A percentile compares a stretch with the other conserved stretches of the same genome.
phyloP scores from a whole-genome alignment of 1,284 basidiomycete species.

The Agaricales sp. region DNA sequence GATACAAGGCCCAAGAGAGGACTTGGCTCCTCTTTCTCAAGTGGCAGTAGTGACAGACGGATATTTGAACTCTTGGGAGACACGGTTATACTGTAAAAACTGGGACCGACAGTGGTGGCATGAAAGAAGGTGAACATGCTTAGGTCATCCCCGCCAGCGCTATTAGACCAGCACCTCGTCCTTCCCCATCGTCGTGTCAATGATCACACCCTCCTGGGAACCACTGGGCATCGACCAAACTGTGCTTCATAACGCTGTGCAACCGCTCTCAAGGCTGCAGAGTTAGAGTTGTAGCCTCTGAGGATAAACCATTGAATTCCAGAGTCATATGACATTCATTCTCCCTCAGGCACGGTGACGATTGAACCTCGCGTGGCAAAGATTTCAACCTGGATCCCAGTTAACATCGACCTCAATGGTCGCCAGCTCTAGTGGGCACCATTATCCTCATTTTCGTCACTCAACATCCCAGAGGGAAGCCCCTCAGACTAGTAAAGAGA shows the following conservation, averaged over 20 bases:
- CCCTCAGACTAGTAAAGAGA: constrained; percentile 56
- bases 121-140: no score
- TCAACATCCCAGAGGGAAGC: constrained; percentile 43
- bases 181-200: background rate
- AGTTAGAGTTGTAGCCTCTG: background rate
- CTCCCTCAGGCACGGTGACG: background rate
- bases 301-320: background rate
- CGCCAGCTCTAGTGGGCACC: constrained; percentile 38
- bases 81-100: no score
- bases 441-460: constrained; percentile 44
- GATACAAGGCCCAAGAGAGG: no score
- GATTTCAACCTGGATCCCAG: background rate
- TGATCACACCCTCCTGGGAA: background rate
- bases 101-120: no score
- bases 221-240: background rate
- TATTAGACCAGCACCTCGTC: no score
- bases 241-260: no score
- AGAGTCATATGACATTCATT: background rate
- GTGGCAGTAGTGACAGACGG: no score
- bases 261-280: no score
- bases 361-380: background rate
- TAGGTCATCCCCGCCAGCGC: no score
- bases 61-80: no score
- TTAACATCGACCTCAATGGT: constrained; percentile 29
- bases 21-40: no score